Conservation (phyloP, 176 grass and related monocot species). For the Saccharum officinarum region DNA sequence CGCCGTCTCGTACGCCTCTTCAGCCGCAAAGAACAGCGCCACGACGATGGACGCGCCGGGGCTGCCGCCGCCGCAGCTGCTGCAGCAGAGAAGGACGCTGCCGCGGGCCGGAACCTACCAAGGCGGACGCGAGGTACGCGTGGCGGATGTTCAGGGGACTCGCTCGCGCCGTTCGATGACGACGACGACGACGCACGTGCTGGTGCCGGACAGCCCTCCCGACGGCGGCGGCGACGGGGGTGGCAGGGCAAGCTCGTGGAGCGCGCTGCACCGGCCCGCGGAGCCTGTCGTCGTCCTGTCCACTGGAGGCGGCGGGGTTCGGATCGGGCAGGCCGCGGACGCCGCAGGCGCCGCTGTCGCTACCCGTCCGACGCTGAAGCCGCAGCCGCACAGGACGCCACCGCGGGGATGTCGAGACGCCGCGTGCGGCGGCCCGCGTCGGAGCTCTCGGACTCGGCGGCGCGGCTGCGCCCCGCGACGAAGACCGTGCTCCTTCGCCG, state of each 20-base stretch:
- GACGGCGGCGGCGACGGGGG: neutral
- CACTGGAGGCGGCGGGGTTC: neutral
- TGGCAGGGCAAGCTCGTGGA: conserved; percentile 58
- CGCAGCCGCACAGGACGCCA: conserved; percentile 23
- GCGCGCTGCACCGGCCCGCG: conserved; percentile 40
- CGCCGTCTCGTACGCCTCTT: conserved; percentile 87
- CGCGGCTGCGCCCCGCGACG: neutral
- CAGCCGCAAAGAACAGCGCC: conserved; percentile 71
- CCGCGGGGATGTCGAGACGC: conserved; percentile 6
- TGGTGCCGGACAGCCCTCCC: neutral
- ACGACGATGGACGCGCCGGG: neutral
- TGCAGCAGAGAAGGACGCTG: conserved; percentile 19
- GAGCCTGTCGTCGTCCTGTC: conserved; percentile 51
- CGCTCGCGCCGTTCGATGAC: conserved; percentile 49
- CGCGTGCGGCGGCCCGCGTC: neutral
- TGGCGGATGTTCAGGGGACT: conserved; percentile 64
- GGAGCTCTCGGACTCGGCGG: neutral
- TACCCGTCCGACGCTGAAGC: conserved; percentile 67
- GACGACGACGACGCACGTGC: conserved; percentile 9
- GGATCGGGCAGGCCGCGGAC: neutral
- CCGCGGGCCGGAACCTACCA: neutral
- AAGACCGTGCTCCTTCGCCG: conserved; percentile 79
- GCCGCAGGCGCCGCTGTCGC: conserved; percentile 47
- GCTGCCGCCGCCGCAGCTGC: too few species aligned
- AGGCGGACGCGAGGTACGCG: conserved; percentile 59